Evolutionary conservation across 2,329 filamentous ascomycete species (phyloP).

Genomic region (Leptosphaerulina australis): DNA sequence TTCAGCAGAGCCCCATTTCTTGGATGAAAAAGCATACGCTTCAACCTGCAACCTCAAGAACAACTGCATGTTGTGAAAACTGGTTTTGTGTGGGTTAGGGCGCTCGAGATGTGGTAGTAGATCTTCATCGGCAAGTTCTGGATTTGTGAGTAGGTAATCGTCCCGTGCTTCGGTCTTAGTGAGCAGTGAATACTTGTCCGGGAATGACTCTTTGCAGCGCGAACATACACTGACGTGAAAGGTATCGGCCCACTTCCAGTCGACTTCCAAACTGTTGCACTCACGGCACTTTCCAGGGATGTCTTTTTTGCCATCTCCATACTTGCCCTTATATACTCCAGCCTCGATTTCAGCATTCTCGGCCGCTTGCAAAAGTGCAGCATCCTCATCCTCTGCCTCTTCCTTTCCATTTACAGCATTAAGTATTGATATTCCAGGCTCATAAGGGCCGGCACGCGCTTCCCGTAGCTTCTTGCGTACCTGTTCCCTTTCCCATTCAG

Average conservation of each 20-base stretch:
- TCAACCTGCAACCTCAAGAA: conserved; percentile 94
- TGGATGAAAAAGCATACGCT: conserved; percentile 79
- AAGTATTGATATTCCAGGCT: conserved; percentile 83
- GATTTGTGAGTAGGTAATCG: conserved; percentile 93
- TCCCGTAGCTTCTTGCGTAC: conserved; percentile 73
- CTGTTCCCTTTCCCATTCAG: conserved; percentile 88
- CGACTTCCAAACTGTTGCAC: conserved; percentile 83
- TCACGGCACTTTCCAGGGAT: conserved; percentile 78
- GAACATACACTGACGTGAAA: conserved; percentile 78
- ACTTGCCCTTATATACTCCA: conserved; percentile 43
- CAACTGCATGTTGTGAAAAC: conserved; percentile 99
- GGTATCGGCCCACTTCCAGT: conserved; percentile 91
- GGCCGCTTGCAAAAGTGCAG: conserved; percentile 39
- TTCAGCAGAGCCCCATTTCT: conserved; percentile 89
- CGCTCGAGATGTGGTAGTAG: conserved; percentile 85
- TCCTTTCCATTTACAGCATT: conserved; percentile 53
- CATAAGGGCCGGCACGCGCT: conserved; percentile 80
- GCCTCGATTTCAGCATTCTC: conserved; percentile 50
- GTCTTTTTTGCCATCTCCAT: conserved; percentile 43
- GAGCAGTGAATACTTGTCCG: conserved; percentile 91
- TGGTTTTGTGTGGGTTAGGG: conserved; percentile 93
- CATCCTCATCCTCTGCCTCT: conserved; percentile 37
- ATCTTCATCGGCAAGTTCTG: conserved; percentile 87
- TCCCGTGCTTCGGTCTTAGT: conserved; percentile 97
- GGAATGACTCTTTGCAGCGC: conserved; percentile 83